Evolutionary conservation across 768 basidiomycete genomes (phyloP).

Genomic region (Exsudoporus frostii): DNA sequence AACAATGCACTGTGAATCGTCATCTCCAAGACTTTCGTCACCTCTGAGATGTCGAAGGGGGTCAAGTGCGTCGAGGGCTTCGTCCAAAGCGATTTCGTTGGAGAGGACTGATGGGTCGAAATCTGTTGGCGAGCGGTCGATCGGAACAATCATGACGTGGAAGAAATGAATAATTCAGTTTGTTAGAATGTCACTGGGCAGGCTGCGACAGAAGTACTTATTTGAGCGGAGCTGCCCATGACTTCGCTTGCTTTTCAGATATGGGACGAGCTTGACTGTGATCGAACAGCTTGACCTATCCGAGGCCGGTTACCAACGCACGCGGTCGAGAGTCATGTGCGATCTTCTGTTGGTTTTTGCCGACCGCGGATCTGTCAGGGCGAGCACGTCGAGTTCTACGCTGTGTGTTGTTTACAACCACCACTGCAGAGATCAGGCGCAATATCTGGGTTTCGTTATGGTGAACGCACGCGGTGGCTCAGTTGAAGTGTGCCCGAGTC

Average conservation of each 20-base stretch:
- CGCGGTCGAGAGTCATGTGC: too few species aligned
- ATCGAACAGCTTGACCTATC: background rate
- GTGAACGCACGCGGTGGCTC: background rate
- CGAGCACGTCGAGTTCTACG: background rate
- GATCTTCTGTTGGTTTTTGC: too few species aligned
- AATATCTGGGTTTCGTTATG: too few species aligned
- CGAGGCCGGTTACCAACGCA: background rate
- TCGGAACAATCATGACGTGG: slow-evolving; percentile 5
- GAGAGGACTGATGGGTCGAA: slow-evolving; percentile 12
- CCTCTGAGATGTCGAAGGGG: slow-evolving; percentile 61
- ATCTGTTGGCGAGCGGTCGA: background rate
- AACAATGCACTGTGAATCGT: slow-evolving; percentile 35
- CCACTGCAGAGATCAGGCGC: too few species aligned
- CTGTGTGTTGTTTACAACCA: background rate
- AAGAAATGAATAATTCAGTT: background rate
- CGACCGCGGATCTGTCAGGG: too few species aligned
- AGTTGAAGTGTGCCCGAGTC: background rate
- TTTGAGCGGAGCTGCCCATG: background rate
- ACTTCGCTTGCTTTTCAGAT: background rate
- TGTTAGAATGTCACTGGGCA: background rate
- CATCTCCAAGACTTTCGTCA: slow-evolving; percentile 30
- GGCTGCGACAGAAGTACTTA: background rate
- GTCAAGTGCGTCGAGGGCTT: slow-evolving; percentile 51
- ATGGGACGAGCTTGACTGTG: background rate
- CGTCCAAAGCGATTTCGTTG: slow-evolving; percentile 46